Percentiles rank a stretch among this genome's conserved stretches.
Evolutionary conservation across 495 filamentous ascomycete species (phyloP).

Genomic region (Chaetomium tenue): DNA sequence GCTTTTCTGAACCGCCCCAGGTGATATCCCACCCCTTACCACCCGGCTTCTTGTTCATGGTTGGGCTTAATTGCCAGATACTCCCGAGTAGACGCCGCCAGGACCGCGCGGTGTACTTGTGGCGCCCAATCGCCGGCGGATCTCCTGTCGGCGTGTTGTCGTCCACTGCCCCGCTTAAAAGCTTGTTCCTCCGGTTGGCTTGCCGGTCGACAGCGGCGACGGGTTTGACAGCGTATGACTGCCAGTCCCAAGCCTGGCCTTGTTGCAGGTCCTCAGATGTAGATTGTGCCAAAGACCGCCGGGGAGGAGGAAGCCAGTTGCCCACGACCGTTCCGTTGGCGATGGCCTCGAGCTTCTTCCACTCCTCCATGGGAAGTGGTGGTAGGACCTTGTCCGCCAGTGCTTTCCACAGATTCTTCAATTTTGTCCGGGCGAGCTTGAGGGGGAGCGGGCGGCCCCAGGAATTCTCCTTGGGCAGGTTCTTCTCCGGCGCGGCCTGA

Average conservation of each 20-base stretch:
- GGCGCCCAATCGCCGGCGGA: constrained; percentile 32
- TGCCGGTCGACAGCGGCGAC: constrained; percentile 25
- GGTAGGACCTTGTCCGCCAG: constrained; percentile 61
- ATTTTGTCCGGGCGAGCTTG: constrained; percentile 56
- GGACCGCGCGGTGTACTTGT: constrained; percentile 24
- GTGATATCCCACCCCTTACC: constrained; percentile 29
- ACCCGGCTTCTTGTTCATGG: constrained; percentile 30
- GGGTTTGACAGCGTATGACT: constrained; percentile 26
- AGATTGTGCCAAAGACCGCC: constrained; percentile 26
- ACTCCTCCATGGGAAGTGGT: constrained; percentile 67
- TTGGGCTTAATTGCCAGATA: constrained; percentile 40
- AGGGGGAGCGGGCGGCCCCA: constrained; percentile 61
- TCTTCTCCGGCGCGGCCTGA: constrained; percentile 41
- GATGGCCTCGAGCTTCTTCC: constrained; percentile 59
- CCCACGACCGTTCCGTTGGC: constrained; percentile 54
- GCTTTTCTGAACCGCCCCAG: constrained; percentile 35
- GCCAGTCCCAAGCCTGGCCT: constrained; percentile 28
- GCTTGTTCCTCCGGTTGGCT: constrained; percentile 29
- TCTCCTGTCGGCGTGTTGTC: constrained; percentile 39
- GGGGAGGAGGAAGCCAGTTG: constrained; percentile 30
- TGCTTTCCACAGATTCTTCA: constrained; percentile 57
- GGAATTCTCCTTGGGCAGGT: constrained; percentile 58
- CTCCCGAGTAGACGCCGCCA: constrained; percentile 35
- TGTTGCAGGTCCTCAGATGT: background rate
- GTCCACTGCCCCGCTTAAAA: constrained; percentile 36